Conservation (phyloP, 176 grass and related monocot genomes). For the Zea luxurians region DNA sequence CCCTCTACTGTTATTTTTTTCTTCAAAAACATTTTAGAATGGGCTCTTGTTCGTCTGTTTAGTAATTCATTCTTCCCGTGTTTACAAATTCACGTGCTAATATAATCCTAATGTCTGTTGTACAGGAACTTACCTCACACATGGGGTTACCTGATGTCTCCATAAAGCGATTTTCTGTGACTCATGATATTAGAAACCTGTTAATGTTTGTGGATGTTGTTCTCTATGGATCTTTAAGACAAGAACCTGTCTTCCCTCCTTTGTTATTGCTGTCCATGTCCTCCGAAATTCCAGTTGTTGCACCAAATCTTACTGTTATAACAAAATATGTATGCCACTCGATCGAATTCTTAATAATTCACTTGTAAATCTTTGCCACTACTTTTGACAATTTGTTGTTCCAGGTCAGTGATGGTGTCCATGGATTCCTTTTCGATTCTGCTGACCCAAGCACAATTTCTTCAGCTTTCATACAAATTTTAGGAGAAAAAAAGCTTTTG, state of each 20-base stretch:
- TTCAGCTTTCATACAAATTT: conserved; percentile 60
- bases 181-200: conserved; percentile 63
- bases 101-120: conserved; percentile 32
- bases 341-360: conserved; percentile 29
- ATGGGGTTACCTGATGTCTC: conserved; percentile 74
- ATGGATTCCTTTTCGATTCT: conserved; percentile 76
- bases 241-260: conserved; percentile 86
- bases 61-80: background rate
- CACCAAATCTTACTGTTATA: conserved; percentile 82
- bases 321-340: conserved; percentile 76
- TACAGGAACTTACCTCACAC: conserved; percentile 70
- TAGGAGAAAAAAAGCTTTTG: conserved; percentile 62
- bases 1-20: background rate
- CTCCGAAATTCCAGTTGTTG: conserved; percentile 77
- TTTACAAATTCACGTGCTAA: conserved; percentile 11
- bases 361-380: conserved; percentile 8
- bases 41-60: background rate
- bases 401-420: conserved; percentile 72
- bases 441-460: conserved; percentile 50
- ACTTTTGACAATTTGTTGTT: conserved; percentile 35
- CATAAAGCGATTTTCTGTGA: conserved; percentile 70
- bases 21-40: background rate
- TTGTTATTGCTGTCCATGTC: conserved; percentile 80
- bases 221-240: conserved; percentile 76
- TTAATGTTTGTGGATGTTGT: conserved; percentile 71